phyloP scores from a whole-genome alignment of 495 filamentous ascomycete species.

The Penicillium egyptiacum region DNA sequence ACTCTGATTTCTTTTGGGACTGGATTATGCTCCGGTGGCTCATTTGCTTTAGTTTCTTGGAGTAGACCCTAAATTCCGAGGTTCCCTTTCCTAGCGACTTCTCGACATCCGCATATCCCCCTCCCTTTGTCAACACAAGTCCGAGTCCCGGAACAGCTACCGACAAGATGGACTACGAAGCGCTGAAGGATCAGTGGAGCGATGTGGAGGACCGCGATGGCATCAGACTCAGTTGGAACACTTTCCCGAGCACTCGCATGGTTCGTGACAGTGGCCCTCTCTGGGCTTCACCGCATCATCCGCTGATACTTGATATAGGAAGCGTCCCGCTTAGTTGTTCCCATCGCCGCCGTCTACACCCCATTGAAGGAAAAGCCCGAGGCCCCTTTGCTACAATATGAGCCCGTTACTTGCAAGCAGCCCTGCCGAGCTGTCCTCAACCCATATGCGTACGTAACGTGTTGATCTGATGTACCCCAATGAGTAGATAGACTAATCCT shows the following conservation, averaged over 20 bases:
- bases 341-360: slow-evolving; percentile 95
- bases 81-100: slow-evolving; percentile 18
- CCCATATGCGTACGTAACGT: slow-evolving; percentile 76
- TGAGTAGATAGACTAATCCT: slow-evolving; percentile 24
- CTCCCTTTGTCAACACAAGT: slow-evolving; percentile 31
- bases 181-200: slow-evolving; percentile 94
- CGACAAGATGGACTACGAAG: slow-evolving; percentile 70
- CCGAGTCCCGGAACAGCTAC: slow-evolving; percentile 29
- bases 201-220: slow-evolving; percentile 97
- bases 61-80: slow-evolving; percentile 18
- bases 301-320: slow-evolving; percentile 59
- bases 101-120: slow-evolving; percentile 22
- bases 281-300: slow-evolving; percentile 18
- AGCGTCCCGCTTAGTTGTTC: slow-evolving; percentile 94
- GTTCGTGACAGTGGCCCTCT: slow-evolving; percentile 45
- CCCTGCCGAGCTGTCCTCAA: slow-evolving; percentile 96
- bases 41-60: slow-evolving; percentile 23
- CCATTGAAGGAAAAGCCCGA: slow-evolving; percentile 94
- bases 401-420: slow-evolving; percentile 95
- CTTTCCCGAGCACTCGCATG: slow-evolving; percentile 98
- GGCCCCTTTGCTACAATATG: slow-evolving; percentile 87
- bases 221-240: slow-evolving; percentile 97
- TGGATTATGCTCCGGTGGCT: slow-evolving; percentile 37
- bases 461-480: slow-evolving; percentile 6
- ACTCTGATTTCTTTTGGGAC: slow-evolving; percentile 25